These are phyloP conservation scores for Zalaria obscura DNA, from an alignment of 2,329 filamentous ascomycete genomes.

Conservation along the genomic window DNA sequence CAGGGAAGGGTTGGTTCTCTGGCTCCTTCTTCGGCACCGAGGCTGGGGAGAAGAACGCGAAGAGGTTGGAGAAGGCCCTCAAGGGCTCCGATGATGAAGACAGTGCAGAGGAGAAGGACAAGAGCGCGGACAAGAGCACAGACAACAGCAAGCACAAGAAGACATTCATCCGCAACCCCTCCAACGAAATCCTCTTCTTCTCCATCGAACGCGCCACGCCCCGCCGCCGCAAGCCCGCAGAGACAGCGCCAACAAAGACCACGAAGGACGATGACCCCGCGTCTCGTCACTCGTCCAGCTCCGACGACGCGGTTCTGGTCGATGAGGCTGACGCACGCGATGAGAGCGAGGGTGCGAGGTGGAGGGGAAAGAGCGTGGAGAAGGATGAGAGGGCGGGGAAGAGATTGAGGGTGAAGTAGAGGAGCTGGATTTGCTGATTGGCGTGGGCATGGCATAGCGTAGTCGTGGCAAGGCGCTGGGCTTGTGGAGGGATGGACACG, in stretches of 20 bases:
- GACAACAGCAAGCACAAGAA: neutral
- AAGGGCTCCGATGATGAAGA: conserved; percentile 1
- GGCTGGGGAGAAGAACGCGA: conserved; percentile 12
- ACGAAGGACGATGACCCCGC: neutral
- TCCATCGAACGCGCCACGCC: conserved; percentile 4
- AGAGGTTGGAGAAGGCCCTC: conserved; percentile 6
- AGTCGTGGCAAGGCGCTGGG: no score
- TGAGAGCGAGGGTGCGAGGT: conserved; percentile 1
- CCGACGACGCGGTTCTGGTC: conserved; percentile 7
- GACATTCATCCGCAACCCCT: neutral
- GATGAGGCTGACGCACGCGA: conserved; percentile 1
- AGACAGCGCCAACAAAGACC: neutral
- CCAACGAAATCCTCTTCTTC: conserved; percentile 4
- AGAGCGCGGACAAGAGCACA: neutral
- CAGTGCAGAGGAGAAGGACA: conserved; percentile 3
- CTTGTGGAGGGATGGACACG: no score
- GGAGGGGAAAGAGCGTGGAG: neutral
- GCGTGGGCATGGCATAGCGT: no score
- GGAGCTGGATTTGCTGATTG: no score
- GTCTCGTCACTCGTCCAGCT: conserved; percentile 1
- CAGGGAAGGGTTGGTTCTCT: conserved; percentile 4
- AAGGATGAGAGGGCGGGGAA: neutral
- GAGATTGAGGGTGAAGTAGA: neutral
- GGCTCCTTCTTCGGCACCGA: conserved; percentile 15
- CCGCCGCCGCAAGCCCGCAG: neutral